Conservation (phyloP, 306 rosid genomes). For the Ochetophila trinervis region DNA sequence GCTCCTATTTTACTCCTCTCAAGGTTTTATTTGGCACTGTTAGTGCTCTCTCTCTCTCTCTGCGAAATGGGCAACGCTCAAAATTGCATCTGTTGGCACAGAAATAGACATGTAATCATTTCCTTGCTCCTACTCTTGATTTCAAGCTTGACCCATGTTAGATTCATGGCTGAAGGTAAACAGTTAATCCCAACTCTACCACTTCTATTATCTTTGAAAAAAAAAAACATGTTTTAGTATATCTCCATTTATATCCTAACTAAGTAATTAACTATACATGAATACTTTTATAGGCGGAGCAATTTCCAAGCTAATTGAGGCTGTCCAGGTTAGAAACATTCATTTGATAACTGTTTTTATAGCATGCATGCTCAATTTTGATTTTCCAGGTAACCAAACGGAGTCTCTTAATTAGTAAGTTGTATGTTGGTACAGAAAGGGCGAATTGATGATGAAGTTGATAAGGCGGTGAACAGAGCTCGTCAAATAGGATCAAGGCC, state of each 20-base stretch:
- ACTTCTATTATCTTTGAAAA: not conserved
- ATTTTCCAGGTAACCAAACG: not conserved
- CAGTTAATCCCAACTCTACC: not conserved
- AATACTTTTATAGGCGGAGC: slow-evolving; percentile 41
- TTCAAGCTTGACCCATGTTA: slow-evolving; percentile 30
- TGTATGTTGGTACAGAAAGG: not conserved
- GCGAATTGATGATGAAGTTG: slow-evolving; percentile 19
- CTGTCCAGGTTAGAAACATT: slow-evolving; percentile 32
- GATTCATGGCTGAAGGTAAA: slow-evolving; percentile 64
- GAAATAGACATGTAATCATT: slow-evolving; percentile 35
- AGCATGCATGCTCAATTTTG: not conserved
- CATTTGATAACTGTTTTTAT: not conserved
- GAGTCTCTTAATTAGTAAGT: no score
- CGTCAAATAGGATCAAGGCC: slow-evolving; percentile 70
- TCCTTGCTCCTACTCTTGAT: slow-evolving; percentile 41
- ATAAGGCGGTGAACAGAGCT: slow-evolving; percentile 13
- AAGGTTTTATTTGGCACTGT: slow-evolving; percentile 27
- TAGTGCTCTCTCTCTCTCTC: slow-evolving; percentile 24
- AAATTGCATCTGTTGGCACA: slow-evolving; percentile 37
- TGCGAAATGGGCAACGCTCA: slow-evolving; percentile 50
- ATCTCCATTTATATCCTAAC: not conserved
- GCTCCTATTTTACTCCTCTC: slow-evolving; percentile 28
- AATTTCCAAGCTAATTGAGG: slow-evolving; percentile 37
- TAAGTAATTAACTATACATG: no score
- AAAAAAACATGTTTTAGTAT: not conserved